Conservation (phyloP, 805 yeast genomes). For the Zygoascus biomembranicola region DNA sequence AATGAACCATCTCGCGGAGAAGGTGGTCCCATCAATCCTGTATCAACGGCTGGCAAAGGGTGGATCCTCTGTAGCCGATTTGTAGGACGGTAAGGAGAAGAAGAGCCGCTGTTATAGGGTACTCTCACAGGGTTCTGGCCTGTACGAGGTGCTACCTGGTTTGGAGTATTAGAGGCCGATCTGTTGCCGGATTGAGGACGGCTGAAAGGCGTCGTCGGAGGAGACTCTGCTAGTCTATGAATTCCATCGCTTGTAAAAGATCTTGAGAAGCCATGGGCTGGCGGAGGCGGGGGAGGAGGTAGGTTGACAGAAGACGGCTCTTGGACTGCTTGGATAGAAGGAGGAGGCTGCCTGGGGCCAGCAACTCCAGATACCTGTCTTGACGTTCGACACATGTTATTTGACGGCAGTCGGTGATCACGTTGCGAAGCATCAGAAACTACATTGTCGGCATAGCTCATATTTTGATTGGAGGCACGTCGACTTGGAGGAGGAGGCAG, state of each 20-base stretch:
- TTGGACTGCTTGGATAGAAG: background rate
- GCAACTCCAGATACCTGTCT: conserved; percentile 1
- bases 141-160: background rate
- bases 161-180: background rate
- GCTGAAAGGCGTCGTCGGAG: background rate
- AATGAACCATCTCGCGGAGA: background rate
- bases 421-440: background rate
- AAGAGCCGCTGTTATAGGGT: background rate
- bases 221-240: background rate
- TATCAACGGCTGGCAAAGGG: background rate
- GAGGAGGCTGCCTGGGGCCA: conserved; percentile 3
- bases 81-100: background rate
- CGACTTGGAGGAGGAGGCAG: background rate
- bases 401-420: background rate
- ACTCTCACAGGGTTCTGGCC: background rate
- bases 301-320: background rate
- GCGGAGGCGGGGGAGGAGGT: background rate
- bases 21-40: background rate
- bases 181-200: background rate
- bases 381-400: background rate
- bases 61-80: background rate
- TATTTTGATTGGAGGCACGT: background rate
- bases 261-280: background rate
- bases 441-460: background rate
- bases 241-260: background rate